Evolutionary conservation across 257 asterid species (phyloP).

Genomic region (Petunia secreta): DNA sequence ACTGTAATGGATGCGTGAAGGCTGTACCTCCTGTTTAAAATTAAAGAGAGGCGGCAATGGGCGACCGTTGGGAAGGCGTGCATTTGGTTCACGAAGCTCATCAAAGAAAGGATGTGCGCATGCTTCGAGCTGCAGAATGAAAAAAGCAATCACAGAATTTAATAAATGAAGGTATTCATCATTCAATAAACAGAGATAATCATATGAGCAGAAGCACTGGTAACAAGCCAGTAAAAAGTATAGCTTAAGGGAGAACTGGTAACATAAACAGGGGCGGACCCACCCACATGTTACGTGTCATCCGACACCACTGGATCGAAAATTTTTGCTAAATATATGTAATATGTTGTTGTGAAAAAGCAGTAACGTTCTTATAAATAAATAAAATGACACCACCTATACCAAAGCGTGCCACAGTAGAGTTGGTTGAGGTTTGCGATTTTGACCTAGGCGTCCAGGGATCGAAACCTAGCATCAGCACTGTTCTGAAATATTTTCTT

Average conservation of each 20-base stretch:
- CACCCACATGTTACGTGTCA: no score
- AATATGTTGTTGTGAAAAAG: no score
- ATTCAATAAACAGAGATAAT: constrained; percentile 8
- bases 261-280: not conserved
- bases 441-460: no score
- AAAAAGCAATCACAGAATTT: constrained; percentile 3
- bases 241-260: not conserved
- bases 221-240: not conserved
- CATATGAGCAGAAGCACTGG: not conserved
- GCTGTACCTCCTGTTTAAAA: constrained; percentile 85
- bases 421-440: no score
- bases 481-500: no score
- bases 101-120: constrained; percentile 93
- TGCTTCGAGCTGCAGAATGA: constrained; percentile 77
- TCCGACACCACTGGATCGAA: no score
- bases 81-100: constrained; percentile 92
- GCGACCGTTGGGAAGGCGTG: constrained; percentile 82
- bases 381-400: no score
- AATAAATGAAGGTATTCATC: not conserved
- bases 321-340: no score
- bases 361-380: no score
- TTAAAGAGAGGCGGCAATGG: constrained; percentile 86
- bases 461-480: no score
- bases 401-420: no score
- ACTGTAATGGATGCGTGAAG: not conserved